Conservation (phyloP, 768 basidiomycete species). For the Phylloporus sp. region DNA sequence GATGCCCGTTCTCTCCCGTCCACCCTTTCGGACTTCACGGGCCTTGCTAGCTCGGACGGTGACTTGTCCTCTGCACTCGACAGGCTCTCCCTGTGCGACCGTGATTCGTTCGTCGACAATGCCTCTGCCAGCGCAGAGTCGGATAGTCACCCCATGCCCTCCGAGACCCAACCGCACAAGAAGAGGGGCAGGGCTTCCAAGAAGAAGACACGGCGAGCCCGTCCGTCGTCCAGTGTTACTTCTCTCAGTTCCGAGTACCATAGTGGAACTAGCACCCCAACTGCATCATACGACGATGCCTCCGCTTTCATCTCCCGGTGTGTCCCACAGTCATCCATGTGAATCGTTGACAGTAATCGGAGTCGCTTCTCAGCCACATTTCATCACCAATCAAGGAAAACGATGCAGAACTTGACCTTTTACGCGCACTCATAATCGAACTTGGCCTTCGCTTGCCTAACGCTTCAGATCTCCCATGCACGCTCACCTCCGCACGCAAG, state of each 20-base stretch:
- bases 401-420: constrained; percentile 44
- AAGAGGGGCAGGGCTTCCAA: neutral
- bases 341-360: neutral
- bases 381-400: constrained; percentile 14
- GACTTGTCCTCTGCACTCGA: constrained; percentile 13
- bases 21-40: constrained; percentile 6
- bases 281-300: constrained; percentile 24
- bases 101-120: constrained; percentile 1
- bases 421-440: constrained; percentile 74
- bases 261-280: constrained; percentile 11
- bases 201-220: constrained; percentile 1
- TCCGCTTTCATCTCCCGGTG: constrained; percentile 26
- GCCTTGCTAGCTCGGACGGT: constrained; percentile 7
- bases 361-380: constrained; percentile 17
- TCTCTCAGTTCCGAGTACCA: constrained; percentile 8
- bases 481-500: constrained; percentile 62
- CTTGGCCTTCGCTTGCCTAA: constrained; percentile 52
- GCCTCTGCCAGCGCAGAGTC: constrained; percentile 8
- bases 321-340: neutral
- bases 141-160: neutral
- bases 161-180: neutral
- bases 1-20: constrained; percentile 13
- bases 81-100: constrained; percentile 15
- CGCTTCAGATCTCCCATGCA: constrained; percentile 45
- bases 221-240: neutral